Evolutionary conservation across 2,329 filamentous ascomycete species (phyloP).

Genomic region (Pseudocercospora macadamiae): DNA sequence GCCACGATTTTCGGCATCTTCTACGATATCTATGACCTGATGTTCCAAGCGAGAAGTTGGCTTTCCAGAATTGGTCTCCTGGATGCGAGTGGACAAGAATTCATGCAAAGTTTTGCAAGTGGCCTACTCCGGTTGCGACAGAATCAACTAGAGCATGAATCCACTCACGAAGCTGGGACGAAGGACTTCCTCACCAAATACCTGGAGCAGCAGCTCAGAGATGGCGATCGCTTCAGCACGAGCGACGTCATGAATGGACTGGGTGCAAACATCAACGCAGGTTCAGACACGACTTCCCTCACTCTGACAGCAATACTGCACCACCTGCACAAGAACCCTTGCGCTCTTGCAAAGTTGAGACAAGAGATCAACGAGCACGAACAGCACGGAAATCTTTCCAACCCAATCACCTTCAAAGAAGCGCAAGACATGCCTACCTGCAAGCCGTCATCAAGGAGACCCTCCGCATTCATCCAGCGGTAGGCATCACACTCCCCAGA

Average conservation of each 20-base stretch:
- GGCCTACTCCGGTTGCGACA: neutral
- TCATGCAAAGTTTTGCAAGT: neutral
- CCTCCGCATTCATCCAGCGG: slow-evolving; percentile 48
- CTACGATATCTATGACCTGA: neutral
- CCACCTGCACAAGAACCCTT: slow-evolving; percentile 41
- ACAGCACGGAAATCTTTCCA: slow-evolving; percentile 30
- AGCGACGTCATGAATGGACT: neutral
- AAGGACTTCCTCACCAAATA: slow-evolving; percentile 2
- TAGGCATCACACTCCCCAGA: slow-evolving; percentile 44
- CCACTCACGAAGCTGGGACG: too few species aligned
- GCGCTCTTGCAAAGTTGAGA: slow-evolving; percentile 35
- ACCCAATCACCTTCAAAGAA: slow-evolving; percentile 35
- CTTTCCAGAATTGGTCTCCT: neutral
- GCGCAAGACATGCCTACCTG: slow-evolving; percentile 45
- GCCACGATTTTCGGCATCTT: neutral
- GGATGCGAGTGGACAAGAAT: neutral
- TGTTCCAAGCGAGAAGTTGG: neutral
- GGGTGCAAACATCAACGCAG: slow-evolving; percentile 43
- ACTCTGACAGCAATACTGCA: slow-evolving; percentile 43
- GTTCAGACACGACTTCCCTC: slow-evolving; percentile 48
- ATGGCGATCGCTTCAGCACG: neutral
- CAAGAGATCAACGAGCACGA: slow-evolving; percentile 38
- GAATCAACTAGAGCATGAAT: neutral
- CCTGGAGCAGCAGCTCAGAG: neutral
- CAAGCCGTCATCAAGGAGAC: slow-evolving; percentile 50